These are phyloP conservation scores for Candida maris DNA, from an alignment of 805 yeast genomes.

Conservation along the genomic window DNA sequence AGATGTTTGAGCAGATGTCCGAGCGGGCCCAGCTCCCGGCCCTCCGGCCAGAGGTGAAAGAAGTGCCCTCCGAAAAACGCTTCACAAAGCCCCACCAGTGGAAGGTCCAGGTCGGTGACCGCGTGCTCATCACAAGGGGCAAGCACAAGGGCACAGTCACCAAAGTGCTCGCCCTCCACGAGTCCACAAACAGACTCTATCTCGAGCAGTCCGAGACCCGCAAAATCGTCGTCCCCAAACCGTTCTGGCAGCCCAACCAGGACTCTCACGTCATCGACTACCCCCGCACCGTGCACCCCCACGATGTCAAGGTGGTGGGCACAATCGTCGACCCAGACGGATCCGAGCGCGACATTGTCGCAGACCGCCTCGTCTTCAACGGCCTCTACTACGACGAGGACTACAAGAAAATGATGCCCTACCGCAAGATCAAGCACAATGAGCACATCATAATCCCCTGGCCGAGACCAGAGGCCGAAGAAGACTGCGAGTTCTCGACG, in stretches of 20 bases:
- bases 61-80: slow-evolving; percentile 31
- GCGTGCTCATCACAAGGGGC: slow-evolving; percentile 71
- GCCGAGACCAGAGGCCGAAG: slow-evolving; percentile 67
- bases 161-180: slow-evolving; percentile 55
- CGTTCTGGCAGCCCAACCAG: slow-evolving; percentile 70
- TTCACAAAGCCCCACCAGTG: slow-evolving; percentile 48
- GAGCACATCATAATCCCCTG: slow-evolving; percentile 76
- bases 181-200: slow-evolving; percentile 58
- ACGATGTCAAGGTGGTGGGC: slow-evolving; percentile 71
- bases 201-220: slow-evolving; percentile 67
- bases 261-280: slow-evolving; percentile 65
- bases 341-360: slow-evolving; percentile 64
- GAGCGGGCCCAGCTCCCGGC: slow-evolving; percentile 31
- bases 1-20: slow-evolving; percentile 29
- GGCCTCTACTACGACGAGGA: slow-evolving; percentile 73
- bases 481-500: slow-evolving; percentile 61
- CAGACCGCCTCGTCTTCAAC: slow-evolving; percentile 64
- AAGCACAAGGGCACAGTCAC: slow-evolving; percentile 71
- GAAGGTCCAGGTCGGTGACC: slow-evolving; percentile 70
- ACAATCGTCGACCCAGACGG: slow-evolving; percentile 69
- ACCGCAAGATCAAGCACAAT: slow-evolving; percentile 70
- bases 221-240: slow-evolving; percentile 64
- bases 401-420: slow-evolving; percentile 70
- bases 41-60: slow-evolving; percentile 22
- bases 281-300: slow-evolving; percentile 59